These are phyloP conservation scores for Batrachochytrium dendrobatidis DNA, from an alignment of 371 early-diverging fungal species.

Conservation along the genomic window DNA sequence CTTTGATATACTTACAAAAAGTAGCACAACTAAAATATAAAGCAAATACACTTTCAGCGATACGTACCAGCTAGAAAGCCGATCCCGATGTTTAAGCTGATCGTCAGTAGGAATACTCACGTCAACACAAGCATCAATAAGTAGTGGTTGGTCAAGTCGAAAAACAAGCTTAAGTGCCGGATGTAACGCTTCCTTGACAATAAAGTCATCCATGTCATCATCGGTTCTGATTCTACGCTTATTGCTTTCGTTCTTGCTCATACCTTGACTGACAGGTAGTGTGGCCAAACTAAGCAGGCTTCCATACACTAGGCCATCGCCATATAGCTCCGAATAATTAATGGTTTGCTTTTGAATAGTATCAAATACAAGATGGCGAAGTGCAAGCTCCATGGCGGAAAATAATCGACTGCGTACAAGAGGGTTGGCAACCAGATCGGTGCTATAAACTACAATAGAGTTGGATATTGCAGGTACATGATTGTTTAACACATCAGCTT, in stretches of 20 bases:
- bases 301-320: constrained; percentile 4
- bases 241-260: background rate
- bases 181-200: constrained; percentile 1
- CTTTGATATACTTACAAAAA: no score
- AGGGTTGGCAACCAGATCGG: background rate
- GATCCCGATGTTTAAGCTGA: no score
- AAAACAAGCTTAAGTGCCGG: constrained; percentile 5
- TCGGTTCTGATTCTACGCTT: background rate
- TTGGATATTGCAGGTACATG: background rate
- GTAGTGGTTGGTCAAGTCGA: constrained; percentile 2
- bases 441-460: background rate
- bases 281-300: background rate
- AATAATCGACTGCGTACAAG: background rate
- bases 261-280: background rate
- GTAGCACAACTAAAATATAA: no score
- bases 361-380: constrained; percentile 6
- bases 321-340: background rate
- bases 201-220: background rate
- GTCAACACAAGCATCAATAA: background rate
- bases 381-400: background rate
- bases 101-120: no score
- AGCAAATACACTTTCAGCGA: no score
- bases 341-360: background rate
- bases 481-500: no score
- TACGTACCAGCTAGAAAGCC: background rate